phyloP scores from a whole-genome alignment of 2,329 filamentous ascomycete species.

The Penicillium sp. region DNA sequence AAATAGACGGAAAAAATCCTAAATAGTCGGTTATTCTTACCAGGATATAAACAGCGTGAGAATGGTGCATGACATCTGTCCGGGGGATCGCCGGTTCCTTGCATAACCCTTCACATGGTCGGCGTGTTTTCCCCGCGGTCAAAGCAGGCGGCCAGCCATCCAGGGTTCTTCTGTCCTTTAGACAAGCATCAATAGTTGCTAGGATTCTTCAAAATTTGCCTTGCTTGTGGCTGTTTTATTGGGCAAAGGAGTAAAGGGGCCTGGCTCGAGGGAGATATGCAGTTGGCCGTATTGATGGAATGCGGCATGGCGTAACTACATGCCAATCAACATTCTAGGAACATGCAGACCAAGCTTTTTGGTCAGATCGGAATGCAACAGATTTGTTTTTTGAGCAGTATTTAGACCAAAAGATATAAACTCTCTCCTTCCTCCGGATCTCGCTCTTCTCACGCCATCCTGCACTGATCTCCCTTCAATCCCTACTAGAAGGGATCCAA shows the following conservation, averaged over 20 bases:
- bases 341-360: constrained; percentile 13
- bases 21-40: background rate
- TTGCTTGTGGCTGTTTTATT: background rate
- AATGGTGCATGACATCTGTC: background rate
- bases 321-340: constrained; percentile 10
- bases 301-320: constrained; percentile 14
- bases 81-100: background rate
- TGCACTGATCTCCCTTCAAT: background rate
- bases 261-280: background rate
- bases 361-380: constrained; percentile 8
- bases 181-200: background rate
- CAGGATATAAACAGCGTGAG: background rate
- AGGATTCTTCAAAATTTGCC: background rate
- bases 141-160: background rate
- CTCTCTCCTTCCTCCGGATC: background rate
- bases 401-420: background rate
- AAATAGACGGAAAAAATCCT: background rate
- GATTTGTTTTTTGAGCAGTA: background rate
- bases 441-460: background rate
- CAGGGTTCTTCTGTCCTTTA: background rate
- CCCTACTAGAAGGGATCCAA: background rate
- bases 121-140: background rate
- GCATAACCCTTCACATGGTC: background rate
- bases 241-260: no score
- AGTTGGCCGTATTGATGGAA: background rate